Conservation (phyloP, 164 flowering plant genomes). For the Macadamia tetraphylla region DNA sequence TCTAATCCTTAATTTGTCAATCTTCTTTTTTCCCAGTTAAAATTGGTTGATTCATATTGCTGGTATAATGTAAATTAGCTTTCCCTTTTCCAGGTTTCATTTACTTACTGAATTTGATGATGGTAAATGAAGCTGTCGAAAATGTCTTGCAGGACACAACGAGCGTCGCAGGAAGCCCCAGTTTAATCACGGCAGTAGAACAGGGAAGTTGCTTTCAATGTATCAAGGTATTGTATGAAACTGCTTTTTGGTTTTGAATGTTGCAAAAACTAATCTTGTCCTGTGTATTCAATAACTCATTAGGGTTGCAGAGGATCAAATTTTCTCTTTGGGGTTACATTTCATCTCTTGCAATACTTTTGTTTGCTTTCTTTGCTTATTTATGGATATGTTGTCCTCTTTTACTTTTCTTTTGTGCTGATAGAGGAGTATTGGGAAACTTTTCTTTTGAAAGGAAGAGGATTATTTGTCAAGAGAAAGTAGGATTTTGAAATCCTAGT, state of each 20-base stretch:
- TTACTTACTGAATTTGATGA: conserved; percentile 64
- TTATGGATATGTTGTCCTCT: no score
- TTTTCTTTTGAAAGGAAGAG: no score
- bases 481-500: no score
- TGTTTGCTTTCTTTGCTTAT: no score
- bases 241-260: background rate
- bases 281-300: background rate
- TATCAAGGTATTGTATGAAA: conserved; percentile 27
- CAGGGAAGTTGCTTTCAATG: conserved; percentile 34
- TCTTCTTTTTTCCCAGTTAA: background rate
- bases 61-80: background rate
- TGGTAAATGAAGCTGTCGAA: conserved; percentile 72
- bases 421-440: no score
- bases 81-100: conserved; percentile 47
- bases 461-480: no score
- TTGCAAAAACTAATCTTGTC: background rate
- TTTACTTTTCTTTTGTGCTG: no score
- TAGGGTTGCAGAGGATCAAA: no score
- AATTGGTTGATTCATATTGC: background rate
- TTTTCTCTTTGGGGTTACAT: no score
- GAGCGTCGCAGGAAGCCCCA: conserved; percentile 66
- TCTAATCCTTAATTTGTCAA: background rate
- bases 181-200: conserved; percentile 28
- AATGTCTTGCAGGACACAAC: conserved; percentile 77
- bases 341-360: no score